A percentile compares a stretch with the other conserved stretches of the same genome.
These are phyloP conservation scores for Taxillus chinensis DNA, from an alignment of 164 flowering plant species.

Conservation along the genomic window DNA sequence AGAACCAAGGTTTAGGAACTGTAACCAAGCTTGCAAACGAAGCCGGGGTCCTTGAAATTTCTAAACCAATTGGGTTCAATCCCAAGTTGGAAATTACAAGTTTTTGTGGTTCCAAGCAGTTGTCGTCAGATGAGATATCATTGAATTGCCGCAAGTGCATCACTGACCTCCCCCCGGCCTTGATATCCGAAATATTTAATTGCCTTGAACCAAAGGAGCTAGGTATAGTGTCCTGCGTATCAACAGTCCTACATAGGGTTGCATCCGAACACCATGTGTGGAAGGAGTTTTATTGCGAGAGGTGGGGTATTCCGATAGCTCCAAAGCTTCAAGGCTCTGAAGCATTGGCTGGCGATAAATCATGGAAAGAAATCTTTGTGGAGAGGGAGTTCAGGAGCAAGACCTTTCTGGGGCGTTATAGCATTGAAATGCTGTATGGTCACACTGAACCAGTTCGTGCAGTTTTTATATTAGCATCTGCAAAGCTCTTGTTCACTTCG, in stretches of 20 bases:
- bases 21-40: conserved; percentile 4
- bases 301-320: conserved; percentile 72
- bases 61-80: conserved; percentile 6
- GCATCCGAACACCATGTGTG: conserved; percentile 76
- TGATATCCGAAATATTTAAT: conserved; percentile 67
- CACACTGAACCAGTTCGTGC: conserved; percentile 80
- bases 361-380: conserved; percentile 83
- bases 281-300: conserved; percentile 79
- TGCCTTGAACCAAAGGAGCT: conserved; percentile 79
- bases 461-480: conserved; percentile 59
- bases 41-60: conserved; percentile 1
- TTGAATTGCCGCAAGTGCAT: conserved; percentile 23
- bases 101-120: conserved; percentile 7
- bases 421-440: conserved; percentile 58
- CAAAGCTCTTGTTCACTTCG: conserved; percentile 64
- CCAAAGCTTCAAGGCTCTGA: conserved; percentile 16
- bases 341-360: conserved; percentile 30
- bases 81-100: conserved; percentile 10
- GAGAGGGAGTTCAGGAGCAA: conserved; percentile 81
- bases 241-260: conserved; percentile 41
- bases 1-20: conserved; percentile 2
- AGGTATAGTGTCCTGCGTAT: conserved; percentile 79
- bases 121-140: conserved; percentile 16
- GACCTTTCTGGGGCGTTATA: conserved; percentile 66
- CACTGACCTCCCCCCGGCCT: conserved; percentile 68